Percentiles rank a stretch among this genome's conserved stretches.
Conservation (phyloP, 106 monocot genomes). For the Agapanthus africanus region DNA sequence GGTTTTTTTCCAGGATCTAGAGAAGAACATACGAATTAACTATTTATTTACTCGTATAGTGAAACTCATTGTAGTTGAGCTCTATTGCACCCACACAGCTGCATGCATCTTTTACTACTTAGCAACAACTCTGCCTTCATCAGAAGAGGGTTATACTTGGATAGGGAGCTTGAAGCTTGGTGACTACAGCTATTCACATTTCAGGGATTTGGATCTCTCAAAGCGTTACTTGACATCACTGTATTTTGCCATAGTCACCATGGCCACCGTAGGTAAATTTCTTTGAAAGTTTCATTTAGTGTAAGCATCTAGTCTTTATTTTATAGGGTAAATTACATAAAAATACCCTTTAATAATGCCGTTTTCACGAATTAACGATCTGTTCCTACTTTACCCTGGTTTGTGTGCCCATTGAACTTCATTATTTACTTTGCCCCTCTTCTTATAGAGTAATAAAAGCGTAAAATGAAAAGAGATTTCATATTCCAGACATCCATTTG, state of each 20-base stretch:
- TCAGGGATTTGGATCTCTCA: slow-evolving; percentile 65
- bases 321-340: too few species aligned
- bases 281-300: too few species aligned
- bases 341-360: too few species aligned
- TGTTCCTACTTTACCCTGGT: too few species aligned
- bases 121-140: slow-evolving; percentile 74
- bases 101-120: slow-evolving; percentile 94
- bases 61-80: slow-evolving; percentile 87
- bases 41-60: slow-evolving; percentile 88
- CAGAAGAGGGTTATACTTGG: slow-evolving; percentile 83
- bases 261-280: slow-evolving; percentile 85
- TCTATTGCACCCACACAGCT: slow-evolving; percentile 92
- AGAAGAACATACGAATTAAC: slow-evolving; percentile 87
- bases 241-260: slow-evolving; percentile 90
- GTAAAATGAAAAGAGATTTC: too few species aligned
- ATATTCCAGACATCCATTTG: too few species aligned
- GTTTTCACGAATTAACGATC: too few species aligned
- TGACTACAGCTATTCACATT: slow-evolving; percentile 55
- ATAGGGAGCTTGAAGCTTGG: slow-evolving; percentile 86
- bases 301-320: too few species aligned
- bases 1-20: slow-evolving; percentile 50
- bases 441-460: too few species aligned
- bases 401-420: too few species aligned
- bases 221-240: slow-evolving; percentile 80
- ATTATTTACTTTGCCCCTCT: too few species aligned